phyloP scores from a whole-genome alignment of 805 yeast genomes.

The Metschnikowia colocasiae region DNA sequence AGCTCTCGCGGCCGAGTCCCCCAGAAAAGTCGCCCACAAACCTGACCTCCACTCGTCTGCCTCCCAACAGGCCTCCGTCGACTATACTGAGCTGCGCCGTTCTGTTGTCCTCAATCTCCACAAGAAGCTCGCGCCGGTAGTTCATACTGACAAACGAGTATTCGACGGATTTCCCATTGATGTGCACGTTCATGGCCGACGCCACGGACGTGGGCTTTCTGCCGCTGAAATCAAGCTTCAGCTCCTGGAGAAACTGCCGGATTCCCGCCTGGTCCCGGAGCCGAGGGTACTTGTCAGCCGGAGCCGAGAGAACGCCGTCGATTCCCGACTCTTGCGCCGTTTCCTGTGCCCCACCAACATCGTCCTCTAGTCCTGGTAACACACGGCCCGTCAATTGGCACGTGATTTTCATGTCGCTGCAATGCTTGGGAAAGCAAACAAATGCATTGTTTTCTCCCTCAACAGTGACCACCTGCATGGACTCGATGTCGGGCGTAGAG shows the following conservation, averaged over 20 bases:
- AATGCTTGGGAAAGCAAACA: conserved; percentile 39
- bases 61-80: conserved; percentile 61
- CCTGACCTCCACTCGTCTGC: conserved; percentile 42
- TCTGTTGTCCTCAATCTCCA: conserved; percentile 31
- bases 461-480: conserved; percentile 41
- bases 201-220: conserved; percentile 33
- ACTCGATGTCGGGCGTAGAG: conserved; percentile 34
- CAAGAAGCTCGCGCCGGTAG: conserved; percentile 45
- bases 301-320: conserved; percentile 18
- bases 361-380: conserved; percentile 9
- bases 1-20: conserved; percentile 19
- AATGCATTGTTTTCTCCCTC: conserved; percentile 42
- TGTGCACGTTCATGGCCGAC: conserved; percentile 33
- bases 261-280: conserved; percentile 42
- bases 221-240: conserved; percentile 42
- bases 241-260: conserved; percentile 33
- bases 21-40: conserved; percentile 14
- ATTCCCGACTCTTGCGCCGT: not conserved
- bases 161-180: conserved; percentile 36
- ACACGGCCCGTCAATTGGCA: conserved; percentile 37
- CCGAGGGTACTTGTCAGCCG: conserved; percentile 25
- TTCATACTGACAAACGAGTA: conserved; percentile 44
- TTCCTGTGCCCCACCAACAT: not conserved
- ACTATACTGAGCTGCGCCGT: conserved; percentile 42
- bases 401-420: conserved; percentile 45